These are phyloP conservation scores for Beauveria asiatica DNA, from an alignment of 2,329 filamentous ascomycete genomes.

Conservation along the genomic window DNA sequence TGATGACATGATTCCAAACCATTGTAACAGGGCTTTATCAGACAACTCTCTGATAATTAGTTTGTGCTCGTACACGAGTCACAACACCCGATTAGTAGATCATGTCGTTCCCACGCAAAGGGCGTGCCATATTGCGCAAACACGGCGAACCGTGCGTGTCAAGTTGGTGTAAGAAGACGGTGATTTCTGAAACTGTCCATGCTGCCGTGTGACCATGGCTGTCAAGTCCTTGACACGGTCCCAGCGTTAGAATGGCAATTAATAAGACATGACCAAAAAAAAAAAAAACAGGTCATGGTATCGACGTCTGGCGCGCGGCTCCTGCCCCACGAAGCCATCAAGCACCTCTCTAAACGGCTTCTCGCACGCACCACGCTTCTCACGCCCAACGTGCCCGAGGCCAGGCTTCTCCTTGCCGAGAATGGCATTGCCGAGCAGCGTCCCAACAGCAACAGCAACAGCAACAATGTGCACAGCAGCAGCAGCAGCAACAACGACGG, in stretches of 20 bases:
- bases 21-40: too few species aligned
- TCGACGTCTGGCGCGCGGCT: conserved; percentile 69
- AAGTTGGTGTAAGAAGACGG: neutral
- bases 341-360: conserved; percentile 48
- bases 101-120: neutral
- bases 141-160: neutral
- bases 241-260: neutral
- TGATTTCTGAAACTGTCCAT: neutral
- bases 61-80: too few species aligned
- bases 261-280: too few species aligned
- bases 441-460: conserved; percentile 13
- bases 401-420: conserved; percentile 52
- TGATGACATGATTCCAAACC: neutral
- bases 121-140: neutral
- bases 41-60: too few species aligned
- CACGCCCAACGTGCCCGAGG: conserved; percentile 73
- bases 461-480: conserved; percentile 16
- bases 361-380: conserved; percentile 60
- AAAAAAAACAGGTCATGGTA: conserved; percentile 68
- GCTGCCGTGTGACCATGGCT: neutral
- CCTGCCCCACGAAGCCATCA: conserved; percentile 56
- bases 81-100: neutral
- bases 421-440: conserved; percentile 28
- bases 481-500: conserved; percentile 23
- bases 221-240: neutral